phyloP scores from a whole-genome alignment of 2,329 filamentous ascomycete genomes.

The Hypoxylon sp. region DNA sequence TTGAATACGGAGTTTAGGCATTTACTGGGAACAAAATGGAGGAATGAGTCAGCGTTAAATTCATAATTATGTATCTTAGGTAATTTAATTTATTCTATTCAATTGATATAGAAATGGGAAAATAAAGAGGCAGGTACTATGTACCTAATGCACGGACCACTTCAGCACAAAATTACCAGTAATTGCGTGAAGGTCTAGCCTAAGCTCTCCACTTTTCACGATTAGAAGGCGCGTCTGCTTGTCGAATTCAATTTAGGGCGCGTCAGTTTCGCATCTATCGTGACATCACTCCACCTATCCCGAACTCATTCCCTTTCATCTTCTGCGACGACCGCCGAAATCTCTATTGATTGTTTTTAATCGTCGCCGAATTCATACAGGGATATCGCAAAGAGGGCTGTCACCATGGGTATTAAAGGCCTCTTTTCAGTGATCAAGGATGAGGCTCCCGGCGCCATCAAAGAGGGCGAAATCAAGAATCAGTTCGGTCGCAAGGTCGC shows the following conservation, averaged over 20 bases:
- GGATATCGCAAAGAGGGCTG: slow-evolving; percentile 4
- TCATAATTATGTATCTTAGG: no score
- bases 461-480: slow-evolving; percentile 97
- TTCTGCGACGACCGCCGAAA: neutral
- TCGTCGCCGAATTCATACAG: neutral
- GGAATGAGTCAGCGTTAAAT: neutral
- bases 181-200: neutral
- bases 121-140: neutral
- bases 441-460: slow-evolving; percentile 94
- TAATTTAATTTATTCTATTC: no score
- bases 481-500: slow-evolving; percentile 99
- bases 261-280: slow-evolving; percentile 42
- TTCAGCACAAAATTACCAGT: neutral
- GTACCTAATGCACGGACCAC: neutral
- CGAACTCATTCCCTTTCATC: slow-evolving; percentile 15
- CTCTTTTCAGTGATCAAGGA: slow-evolving; percentile 88
- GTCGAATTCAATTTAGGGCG: slow-evolving; percentile 29
- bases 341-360: neutral
- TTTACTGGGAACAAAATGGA: neutral
- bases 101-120: no score
- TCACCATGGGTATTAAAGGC: slow-evolving; percentile 76
- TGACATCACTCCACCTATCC: slow-evolving; percentile 41
- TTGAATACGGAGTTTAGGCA: neutral
- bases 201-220: slow-evolving; percentile 25
- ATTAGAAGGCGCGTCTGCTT: slow-evolving; percentile 37